Evolutionary conservation across 108 stramenopile species (phyloP), one percentile per base, ranked within the genome.

Genomic region (Conticribra weissflogii): DNA sequence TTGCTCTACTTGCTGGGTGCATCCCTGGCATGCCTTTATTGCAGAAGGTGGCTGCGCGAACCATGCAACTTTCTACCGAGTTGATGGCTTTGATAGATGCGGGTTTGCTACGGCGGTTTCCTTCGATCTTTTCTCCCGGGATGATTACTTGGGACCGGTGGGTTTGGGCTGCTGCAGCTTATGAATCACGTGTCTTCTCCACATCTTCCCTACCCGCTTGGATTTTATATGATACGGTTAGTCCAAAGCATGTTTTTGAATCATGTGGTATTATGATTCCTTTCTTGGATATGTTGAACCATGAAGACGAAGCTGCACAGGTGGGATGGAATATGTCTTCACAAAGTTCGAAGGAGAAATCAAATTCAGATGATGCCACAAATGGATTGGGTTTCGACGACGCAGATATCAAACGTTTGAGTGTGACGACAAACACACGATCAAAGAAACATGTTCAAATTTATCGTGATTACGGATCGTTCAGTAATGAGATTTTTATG

Each of bases 121-220:
- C 90, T 1, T 50, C 62, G 5, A 73, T 81, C 14, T 92, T 94
- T 68, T 79, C 89, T 15, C 85, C 81, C 31, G 90, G 89, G 51
- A 68, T 92, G 48, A 66, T 94, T 33, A 94, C 93, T 18, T 94
- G 90, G 89, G 93, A 94, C 63, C 74, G 90, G n/a, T 94, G 93
- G 93, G 86, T 94, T 30, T 94, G 93, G 93, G 93, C 93, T 25
- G 88, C 90, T 15, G 79, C 93, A 9, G 78, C 84, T 12, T 85
- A 81, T 31, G 85, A 86, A 33, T 90, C 90, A 22, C 74, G 93
- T 28, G 78, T 74, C 14, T 73, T 94, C 45, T 86, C 89, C 2
- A 74, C 83, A 18, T 52, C 81, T n/a, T 72, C 74, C 29, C 87
- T 79, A 27, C 78, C 73, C 9, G n/a, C 59, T n/a, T 70, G 78